These are phyloP conservation scores for Fusarium gaditjirri DNA, from an alignment of 2,329 filamentous ascomycete species.

Conservation along the genomic window DNA sequence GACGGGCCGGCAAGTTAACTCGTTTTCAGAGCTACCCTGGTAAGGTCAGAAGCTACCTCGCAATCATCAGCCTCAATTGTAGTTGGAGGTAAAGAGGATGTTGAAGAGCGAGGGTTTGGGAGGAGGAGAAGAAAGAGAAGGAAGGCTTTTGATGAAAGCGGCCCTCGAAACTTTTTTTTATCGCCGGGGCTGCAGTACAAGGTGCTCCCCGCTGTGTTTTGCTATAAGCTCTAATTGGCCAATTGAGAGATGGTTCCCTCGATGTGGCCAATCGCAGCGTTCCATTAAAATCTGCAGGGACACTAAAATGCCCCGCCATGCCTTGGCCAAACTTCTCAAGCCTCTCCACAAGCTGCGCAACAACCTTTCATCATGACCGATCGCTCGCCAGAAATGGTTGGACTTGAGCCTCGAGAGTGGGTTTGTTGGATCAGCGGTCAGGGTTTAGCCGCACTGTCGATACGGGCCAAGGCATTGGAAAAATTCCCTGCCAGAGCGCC, in stretches of 20 bases:
- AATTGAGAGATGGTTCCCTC: conserved; percentile 33
- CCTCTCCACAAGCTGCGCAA: conserved; percentile 40
- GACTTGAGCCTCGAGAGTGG: conserved; percentile 34
- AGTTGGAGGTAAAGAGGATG: conserved; percentile 32
- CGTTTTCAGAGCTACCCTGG: conserved; percentile 53
- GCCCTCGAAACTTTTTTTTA: conserved; percentile 45
- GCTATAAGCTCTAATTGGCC: conserved; percentile 35
- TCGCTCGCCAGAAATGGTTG: conserved; percentile 29
- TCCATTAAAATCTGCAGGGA: conserved; percentile 38
- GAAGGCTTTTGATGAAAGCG: conserved; percentile 33
- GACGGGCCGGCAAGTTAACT: conserved; percentile 51
- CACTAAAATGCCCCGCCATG: conserved; percentile 42
- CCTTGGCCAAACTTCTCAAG: conserved; percentile 42
- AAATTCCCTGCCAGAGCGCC: background rate
- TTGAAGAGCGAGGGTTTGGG: conserved; percentile 40
- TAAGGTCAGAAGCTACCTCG: conserved; percentile 53
- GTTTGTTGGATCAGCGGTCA: conserved; percentile 43
- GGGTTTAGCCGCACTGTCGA: conserved; percentile 31
- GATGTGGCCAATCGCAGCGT: conserved; percentile 32
- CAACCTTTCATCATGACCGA: conserved; percentile 38
- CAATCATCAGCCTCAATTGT: conserved; percentile 51
- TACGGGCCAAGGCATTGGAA: conserved; percentile 4
- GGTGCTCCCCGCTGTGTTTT: conserved; percentile 32
- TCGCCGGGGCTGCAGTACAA: conserved; percentile 24
- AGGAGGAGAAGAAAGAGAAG: conserved; percentile 33